These are phyloP conservation scores for Candida pini DNA, from an alignment of 805 yeast species.

Conservation along the genomic window DNA sequence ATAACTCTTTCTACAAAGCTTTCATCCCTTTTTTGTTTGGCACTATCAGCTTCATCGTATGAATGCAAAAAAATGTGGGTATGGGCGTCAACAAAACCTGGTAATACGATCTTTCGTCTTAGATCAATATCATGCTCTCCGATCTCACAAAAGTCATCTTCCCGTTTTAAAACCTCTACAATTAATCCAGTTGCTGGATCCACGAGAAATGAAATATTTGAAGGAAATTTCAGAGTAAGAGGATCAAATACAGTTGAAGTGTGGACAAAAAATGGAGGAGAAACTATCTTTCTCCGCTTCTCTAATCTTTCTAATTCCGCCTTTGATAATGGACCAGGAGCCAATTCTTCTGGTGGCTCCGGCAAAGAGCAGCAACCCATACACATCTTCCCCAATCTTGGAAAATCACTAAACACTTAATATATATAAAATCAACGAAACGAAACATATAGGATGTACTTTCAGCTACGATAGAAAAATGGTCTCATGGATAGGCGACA, in stretches of 20 bases:
- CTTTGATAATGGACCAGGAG: conserved; percentile 17
- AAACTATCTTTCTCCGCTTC: conserved; percentile 7
- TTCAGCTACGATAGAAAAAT: too few relatives aligned
- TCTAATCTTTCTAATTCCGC: conserved; percentile 15
- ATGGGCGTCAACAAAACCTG: conserved; percentile 27
- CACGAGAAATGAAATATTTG: conserved; percentile 13
- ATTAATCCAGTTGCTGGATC: conserved; percentile 22
- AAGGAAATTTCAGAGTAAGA: conserved; percentile 6
- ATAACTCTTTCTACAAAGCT: conserved; percentile 23
- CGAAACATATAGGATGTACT: too few relatives aligned
- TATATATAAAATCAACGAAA: too few relatives aligned
- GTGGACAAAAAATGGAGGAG: conserved; percentile 17
- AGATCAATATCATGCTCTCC: conserved; percentile 18
- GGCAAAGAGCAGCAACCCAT: conserved; percentile 17
- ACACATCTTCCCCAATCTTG: too few relatives aligned
- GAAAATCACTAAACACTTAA: too few relatives aligned
- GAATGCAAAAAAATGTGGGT: conserved; percentile 26
- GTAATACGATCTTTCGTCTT: conserved; percentile 19
- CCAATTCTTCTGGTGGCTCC: conserved; percentile 4
- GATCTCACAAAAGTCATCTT: conserved; percentile 1
- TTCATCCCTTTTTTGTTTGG: conserved; percentile 24
- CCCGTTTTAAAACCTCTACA: conserved; percentile 7
- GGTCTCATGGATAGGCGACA: too few relatives aligned
- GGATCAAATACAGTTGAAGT: conserved; percentile 19
- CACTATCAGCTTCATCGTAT: conserved; percentile 23